These are phyloP conservation scores for Trichosporon faecale DNA, from an alignment of 1,284 basidiomycete genomes.

Conservation along the genomic window DNA sequence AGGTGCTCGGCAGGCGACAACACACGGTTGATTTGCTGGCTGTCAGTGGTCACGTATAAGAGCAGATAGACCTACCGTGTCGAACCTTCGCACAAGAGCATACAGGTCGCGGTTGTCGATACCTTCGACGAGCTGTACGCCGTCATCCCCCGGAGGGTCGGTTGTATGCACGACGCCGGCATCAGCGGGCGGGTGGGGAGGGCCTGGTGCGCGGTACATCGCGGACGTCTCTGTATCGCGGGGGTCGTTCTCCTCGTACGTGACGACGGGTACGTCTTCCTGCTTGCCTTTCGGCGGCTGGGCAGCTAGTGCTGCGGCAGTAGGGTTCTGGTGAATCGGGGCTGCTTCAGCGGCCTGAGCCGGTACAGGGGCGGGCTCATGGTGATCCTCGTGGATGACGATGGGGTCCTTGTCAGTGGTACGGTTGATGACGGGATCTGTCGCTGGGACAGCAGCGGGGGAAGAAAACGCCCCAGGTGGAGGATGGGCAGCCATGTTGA, in stretches of 20 bases:
- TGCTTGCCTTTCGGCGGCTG: background rate
- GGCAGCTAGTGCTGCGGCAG: background rate
- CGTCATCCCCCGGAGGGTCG: background rate
- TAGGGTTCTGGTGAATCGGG: background rate
- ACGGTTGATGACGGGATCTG: background rate
- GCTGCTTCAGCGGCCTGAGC: background rate
- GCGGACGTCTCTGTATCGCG: background rate
- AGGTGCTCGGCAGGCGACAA: conserved; percentile 42
- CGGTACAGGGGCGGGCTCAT: background rate
- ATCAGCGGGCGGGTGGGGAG: background rate
- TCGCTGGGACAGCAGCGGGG: background rate
- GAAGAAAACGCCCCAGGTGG: background rate
- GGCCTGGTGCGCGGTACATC: background rate
- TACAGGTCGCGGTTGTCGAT: conserved; percentile 52
- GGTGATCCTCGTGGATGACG: conserved; percentile 3
- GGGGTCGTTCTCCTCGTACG: background rate
- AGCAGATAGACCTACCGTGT: conserved; percentile 38
- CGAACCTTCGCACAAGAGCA: conserved; percentile 50
- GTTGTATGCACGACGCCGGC: background rate
- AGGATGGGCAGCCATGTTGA: background rate
- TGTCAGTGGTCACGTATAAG: background rate
- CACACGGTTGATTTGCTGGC: conserved; percentile 47
- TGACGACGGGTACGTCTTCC: background rate
- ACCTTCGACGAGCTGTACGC: conserved; percentile 38
- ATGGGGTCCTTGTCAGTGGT: background rate